These are phyloP conservation scores for Mycena sp. DNA, from an alignment of 1,284 basidiomycete genomes.

Conservation along the genomic window DNA sequence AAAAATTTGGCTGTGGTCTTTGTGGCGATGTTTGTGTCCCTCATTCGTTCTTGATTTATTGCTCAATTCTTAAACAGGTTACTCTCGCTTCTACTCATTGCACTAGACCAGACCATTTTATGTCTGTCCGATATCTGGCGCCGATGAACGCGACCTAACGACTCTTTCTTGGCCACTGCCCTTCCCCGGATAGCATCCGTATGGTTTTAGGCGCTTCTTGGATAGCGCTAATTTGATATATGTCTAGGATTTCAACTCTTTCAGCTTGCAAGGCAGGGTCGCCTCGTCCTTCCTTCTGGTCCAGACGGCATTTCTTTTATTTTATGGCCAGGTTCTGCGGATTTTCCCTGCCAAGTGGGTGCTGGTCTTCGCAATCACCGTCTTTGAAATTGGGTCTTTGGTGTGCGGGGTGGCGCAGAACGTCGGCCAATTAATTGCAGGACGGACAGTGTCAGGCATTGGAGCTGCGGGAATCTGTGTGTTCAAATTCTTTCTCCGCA, in stretches of 20 bases:
- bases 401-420: slow-evolving; percentile 10
- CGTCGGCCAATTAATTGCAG: slow-evolving; percentile 10
- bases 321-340: slow-evolving; percentile 12
- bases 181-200: slow-evolving; percentile 2
- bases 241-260: slow-evolving; percentile 6
- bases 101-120: slow-evolving; percentile 2
- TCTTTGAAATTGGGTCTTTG: slow-evolving; percentile 4
- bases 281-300: slow-evolving; percentile 15
- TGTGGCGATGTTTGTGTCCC: no score
- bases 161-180: not conserved
- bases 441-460: slow-evolving; percentile 2
- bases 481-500: not conserved
- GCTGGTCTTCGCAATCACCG: not conserved
- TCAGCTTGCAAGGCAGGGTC: slow-evolving; percentile 17
- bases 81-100: not conserved
- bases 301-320: slow-evolving; percentile 14
- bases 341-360: slow-evolving; percentile 15
- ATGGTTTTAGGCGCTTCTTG: not conserved
- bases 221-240: not conserved
- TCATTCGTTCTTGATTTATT: no score
- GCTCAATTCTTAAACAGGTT: not conserved
- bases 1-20: no score
- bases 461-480: slow-evolving; percentile 12
- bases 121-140: no score
- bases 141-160: no score